Percentiles rank a stretch among this genome's conserved stretches.
Evolutionary conservation across 2,329 filamentous ascomycete species (phyloP).

Genomic region (Chaetomiaceae sp.): DNA sequence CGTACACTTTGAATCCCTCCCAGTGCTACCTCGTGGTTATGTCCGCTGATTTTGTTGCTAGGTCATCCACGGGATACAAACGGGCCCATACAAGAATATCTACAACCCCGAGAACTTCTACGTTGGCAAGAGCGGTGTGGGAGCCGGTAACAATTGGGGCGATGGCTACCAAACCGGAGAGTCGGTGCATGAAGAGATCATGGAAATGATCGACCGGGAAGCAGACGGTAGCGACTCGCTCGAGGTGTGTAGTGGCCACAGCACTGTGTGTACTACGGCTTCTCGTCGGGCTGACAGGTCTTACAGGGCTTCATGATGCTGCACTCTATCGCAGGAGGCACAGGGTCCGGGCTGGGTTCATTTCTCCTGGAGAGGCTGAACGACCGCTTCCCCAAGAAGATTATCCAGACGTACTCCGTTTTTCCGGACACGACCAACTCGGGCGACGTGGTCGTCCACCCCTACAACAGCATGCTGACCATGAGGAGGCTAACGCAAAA

Average conservation of each 20-base stretch:
- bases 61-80: conserved; percentile 90
- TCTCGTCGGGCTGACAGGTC: conserved; percentile 22
- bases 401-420: conserved; percentile 98
- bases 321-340: conserved; percentile 95
- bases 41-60: conserved; percentile 23
- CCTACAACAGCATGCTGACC: conserved; percentile 92
- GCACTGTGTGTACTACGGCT: not conserved
- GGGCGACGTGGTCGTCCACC: conserved; percentile 91
- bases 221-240: conserved; percentile 96
- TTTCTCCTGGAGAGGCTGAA: conserved; percentile 94
- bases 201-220: conserved; percentile 99
- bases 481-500: conserved; percentile 91
- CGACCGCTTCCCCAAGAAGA: conserved; percentile 96
- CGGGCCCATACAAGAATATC: conserved; percentile 92
- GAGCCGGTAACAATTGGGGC: conserved; percentile 97
- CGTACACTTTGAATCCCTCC: no score
- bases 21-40: no score
- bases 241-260: conserved; percentile 55
- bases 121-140: conserved; percentile 85
- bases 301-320: conserved; percentile 90
- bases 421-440: conserved; percentile 88
- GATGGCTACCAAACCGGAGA: conserved; percentile 93
- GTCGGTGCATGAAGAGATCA: conserved; percentile 87
- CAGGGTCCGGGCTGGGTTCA: conserved; percentile 90
- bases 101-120: conserved; percentile 99